phyloP scores from a whole-genome alignment of 1,139 yeast species.

The Blastobotrys malaysiensis region DNA sequence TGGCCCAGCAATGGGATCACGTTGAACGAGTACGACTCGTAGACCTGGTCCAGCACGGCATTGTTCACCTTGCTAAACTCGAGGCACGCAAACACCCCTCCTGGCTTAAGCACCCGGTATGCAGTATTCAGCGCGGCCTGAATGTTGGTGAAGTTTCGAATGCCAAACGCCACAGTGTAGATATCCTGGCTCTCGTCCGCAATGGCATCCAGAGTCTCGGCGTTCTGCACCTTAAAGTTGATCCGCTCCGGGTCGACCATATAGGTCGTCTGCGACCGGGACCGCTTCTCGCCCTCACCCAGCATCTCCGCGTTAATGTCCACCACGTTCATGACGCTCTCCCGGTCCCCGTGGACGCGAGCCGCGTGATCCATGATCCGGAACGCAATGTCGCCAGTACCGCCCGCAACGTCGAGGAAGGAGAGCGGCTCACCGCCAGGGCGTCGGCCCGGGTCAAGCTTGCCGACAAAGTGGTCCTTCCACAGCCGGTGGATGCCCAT shows the following conservation, averaged over 20 bases:
- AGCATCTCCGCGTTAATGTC: conserved; percentile 97
- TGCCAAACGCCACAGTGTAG: conserved; percentile 95
- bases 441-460: conserved; percentile 90
- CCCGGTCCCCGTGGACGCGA: conserved; percentile 64
- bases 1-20: conserved; percentile 93
- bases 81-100: conserved; percentile 95
- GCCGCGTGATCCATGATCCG: conserved; percentile 91
- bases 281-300: conserved; percentile 79
- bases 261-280: conserved; percentile 43
- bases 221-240: conserved; percentile 81
- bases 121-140: conserved; percentile 93
- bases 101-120: conserved; percentile 92
- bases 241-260: conserved; percentile 53
- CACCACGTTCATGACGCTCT: conserved; percentile 80
- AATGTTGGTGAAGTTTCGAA: conserved; percentile 90
- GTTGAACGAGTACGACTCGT: conserved; percentile 85
- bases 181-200: conserved; percentile 87
- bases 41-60: conserved; percentile 63
- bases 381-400: conserved; percentile 97
- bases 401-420: conserved; percentile 97
- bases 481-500: conserved; percentile 91
- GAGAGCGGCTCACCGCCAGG: conserved; percentile 81
- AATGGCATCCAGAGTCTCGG: conserved; percentile 79
- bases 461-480: conserved; percentile 85
- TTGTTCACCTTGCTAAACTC: conserved; percentile 92